Conservation (phyloP, 345 rosid genomes). For the Corchorus olitorius region DNA sequence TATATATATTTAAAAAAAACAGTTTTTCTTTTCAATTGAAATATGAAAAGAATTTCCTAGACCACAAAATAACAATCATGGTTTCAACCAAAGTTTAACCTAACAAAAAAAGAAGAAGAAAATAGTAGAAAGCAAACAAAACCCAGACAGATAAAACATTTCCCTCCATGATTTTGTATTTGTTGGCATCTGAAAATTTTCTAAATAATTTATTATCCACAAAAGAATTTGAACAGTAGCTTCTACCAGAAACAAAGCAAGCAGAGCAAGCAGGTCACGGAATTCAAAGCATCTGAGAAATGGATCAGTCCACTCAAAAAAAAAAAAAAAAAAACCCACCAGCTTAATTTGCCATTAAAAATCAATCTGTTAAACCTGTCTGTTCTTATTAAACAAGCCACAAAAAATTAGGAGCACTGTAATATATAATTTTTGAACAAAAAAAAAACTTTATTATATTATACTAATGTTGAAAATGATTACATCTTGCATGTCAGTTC, state of each 20-base stretch:
- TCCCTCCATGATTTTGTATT: not conserved
- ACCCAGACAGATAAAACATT: not conserved
- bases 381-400: not conserved
- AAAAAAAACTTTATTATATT: not conserved
- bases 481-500: not conserved
- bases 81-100: not conserved
- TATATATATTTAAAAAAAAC: too few relatives aligned
- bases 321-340: slow-evolving; percentile 3
- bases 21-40: not conserved
- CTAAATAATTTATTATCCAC: not conserved
- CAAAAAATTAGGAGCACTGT: not conserved
- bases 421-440: not conserved
- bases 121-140: not conserved
- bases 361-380: not conserved
- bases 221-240: slow-evolving; percentile 9
- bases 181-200: not conserved
- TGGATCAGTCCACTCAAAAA: slow-evolving; percentile 9
- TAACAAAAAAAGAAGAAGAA: not conserved
- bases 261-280: slow-evolving; percentile 14
- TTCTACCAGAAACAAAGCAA: slow-evolving; percentile 2
- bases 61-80: not conserved
- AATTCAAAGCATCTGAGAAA: slow-evolving; percentile 12
- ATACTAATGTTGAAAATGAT: not conserved
- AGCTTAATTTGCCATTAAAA: not conserved
- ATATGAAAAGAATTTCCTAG: not conserved